These are phyloP conservation scores for Choiromyces venosus DNA, from an alignment of 495 filamentous ascomycete species.

Conservation along the genomic window DNA sequence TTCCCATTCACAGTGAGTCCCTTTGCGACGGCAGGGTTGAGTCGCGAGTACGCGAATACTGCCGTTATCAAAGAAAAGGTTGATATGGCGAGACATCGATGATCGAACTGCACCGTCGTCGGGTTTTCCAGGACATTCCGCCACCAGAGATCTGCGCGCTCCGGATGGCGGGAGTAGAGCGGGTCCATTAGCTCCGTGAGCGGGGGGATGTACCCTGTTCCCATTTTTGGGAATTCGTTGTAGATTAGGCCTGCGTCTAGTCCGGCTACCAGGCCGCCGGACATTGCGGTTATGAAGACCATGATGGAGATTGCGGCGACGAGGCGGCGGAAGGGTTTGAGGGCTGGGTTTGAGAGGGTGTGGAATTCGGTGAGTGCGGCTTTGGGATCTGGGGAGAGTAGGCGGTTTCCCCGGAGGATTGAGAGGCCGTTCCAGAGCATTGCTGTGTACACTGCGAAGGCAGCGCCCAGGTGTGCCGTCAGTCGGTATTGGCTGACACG, in stretches of 20 bases:
- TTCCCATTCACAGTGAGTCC: constrained; percentile 59
- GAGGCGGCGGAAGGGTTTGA: constrained; percentile 66
- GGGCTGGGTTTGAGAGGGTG: constrained; percentile 57
- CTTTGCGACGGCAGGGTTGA: constrained; percentile 55
- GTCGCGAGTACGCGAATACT: constrained; percentile 69
- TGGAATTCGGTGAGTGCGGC: constrained; percentile 53
- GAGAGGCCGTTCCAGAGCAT: constrained; percentile 91
- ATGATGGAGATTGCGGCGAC: constrained; percentile 66
- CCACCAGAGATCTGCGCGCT: constrained; percentile 81
- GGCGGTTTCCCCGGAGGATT: constrained; percentile 66
- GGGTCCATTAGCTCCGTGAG: constrained; percentile 71
- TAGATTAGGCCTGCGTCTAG: constrained; percentile 95
- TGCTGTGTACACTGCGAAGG: constrained; percentile 82
- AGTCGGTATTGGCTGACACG: constrained; percentile 91
- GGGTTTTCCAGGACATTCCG: constrained; percentile 96
- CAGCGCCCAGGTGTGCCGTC: constrained; percentile 79
- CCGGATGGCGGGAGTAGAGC: constrained; percentile 75
- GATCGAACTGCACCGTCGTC: constrained; percentile 86
- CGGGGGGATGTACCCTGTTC: constrained; percentile 71
- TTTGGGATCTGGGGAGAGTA: constrained; percentile 57
- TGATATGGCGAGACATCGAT: constrained; percentile 82
- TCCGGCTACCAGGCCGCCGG: constrained; percentile 86
- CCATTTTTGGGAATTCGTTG: constrained; percentile 97
- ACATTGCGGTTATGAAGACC: constrained; percentile 85
- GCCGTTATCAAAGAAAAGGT: constrained; percentile 77